Conservation (phyloP, 768 basidiomycete species). For the Leccinum sublutescens region DNA sequence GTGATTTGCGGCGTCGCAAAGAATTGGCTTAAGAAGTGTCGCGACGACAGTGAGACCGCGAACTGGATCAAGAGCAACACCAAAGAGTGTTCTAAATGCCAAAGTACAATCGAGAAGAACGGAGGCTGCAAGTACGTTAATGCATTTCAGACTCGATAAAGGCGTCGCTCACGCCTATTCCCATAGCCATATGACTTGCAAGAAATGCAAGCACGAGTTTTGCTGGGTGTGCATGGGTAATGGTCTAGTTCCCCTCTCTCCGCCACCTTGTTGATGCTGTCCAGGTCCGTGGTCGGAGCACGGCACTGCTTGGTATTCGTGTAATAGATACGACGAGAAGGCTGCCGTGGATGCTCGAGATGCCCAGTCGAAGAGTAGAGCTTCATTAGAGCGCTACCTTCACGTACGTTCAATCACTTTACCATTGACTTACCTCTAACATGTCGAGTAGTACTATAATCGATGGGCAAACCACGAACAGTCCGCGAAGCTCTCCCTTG, state of each 20-base stretch:
- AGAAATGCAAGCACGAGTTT: slow-evolving; percentile 98
- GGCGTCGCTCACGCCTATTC: slow-evolving; percentile 10
- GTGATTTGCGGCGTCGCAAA: slow-evolving; percentile 85
- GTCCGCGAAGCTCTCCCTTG: slow-evolving; percentile 93
- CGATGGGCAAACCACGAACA: slow-evolving; percentile 99
- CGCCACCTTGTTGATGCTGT: slow-evolving; percentile 11
- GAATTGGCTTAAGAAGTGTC: slow-evolving; percentile 97
- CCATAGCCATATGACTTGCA: slow-evolving; percentile 97
- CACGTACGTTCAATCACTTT: slow-evolving; percentile 58
- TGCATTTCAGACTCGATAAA: slow-evolving; percentile 70
- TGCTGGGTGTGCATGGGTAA: slow-evolving; percentile 99
- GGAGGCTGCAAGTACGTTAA: slow-evolving; percentile 97
- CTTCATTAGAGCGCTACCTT: slow-evolving; percentile 91
- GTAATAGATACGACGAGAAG: slow-evolving; percentile 96
- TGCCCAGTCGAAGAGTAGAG: slow-evolving; percentile 85
- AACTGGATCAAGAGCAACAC: slow-evolving; percentile 99
- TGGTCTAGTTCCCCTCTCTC: slow-evolving; percentile 19
- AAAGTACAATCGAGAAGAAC: slow-evolving; percentile 99
- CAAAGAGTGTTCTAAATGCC: slow-evolving; percentile 95
- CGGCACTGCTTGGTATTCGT: slow-evolving; percentile 96
- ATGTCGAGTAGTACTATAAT: slow-evolving; percentile 83
- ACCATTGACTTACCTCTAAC: not conserved
- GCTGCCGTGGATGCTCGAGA: slow-evolving; percentile 85
- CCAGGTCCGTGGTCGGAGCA: slow-evolving; percentile 95
- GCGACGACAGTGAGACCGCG: slow-evolving; percentile 96